phyloP scores from a whole-genome alignment of 768 basidiomycete genomes.

The Podaxis sp. region DNA sequence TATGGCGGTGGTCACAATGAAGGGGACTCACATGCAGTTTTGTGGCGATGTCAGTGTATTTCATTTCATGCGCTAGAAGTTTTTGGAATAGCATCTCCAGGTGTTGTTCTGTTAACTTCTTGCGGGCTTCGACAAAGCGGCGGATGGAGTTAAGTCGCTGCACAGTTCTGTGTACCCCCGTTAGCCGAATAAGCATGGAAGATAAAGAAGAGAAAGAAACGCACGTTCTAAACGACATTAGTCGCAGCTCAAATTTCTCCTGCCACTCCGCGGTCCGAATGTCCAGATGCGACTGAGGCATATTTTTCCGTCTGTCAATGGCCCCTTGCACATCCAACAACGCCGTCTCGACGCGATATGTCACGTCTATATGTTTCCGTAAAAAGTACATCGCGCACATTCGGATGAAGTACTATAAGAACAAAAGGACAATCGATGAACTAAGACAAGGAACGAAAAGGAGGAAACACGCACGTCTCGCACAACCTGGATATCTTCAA shows the following conservation, averaged over 20 bases:
- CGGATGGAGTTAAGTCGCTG: slow-evolving; percentile 28
- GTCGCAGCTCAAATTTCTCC: slow-evolving; percentile 30
- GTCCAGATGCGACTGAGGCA: slow-evolving; percentile 26
- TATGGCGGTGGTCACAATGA: background rate
- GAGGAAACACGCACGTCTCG: slow-evolving; percentile 8
- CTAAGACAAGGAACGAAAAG: background rate
- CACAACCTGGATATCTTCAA: slow-evolving; percentile 3
- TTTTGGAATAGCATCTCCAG: slow-evolving; percentile 30
- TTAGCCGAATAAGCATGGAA: slow-evolving; percentile 6
- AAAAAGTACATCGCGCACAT: slow-evolving; percentile 5
- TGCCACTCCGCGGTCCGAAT: slow-evolving; percentile 33
- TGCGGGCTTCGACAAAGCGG: slow-evolving; percentile 25
- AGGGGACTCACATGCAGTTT: slow-evolving; percentile 33
- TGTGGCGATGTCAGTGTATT: slow-evolving; percentile 35
- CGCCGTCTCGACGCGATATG: slow-evolving; percentile 28
- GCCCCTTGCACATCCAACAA: slow-evolving; percentile 16
- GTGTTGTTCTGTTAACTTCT: slow-evolving; percentile 28
- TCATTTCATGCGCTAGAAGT: slow-evolving; percentile 38
- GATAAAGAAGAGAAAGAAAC: slow-evolving; percentile 18
- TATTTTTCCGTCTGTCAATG: slow-evolving; percentile 10
- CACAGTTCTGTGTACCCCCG: slow-evolving; percentile 26
- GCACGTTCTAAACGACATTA: slow-evolving; percentile 36
- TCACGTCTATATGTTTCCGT: slow-evolving; percentile 29
- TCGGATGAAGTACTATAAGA: slow-evolving; percentile 9
- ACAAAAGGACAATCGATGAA: background rate